A percentile compares a stretch with the other conserved stretches of the same genome.
These are phyloP conservation scores for Mimosa bimucronata DNA, from an alignment of 306 rosid genomes.

Conservation along the genomic window DNA sequence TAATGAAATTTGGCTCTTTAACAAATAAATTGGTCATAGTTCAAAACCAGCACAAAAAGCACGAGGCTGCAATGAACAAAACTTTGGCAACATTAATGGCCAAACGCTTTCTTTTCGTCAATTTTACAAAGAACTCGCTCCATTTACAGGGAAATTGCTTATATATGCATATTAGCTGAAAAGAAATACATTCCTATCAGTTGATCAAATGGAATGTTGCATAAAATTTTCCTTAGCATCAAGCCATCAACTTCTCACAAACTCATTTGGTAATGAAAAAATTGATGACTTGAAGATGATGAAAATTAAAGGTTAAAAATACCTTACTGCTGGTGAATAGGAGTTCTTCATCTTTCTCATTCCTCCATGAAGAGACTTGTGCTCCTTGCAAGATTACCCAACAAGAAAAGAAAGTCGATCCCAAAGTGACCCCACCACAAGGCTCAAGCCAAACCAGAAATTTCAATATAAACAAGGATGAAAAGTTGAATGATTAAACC, in stretches of 20 bases:
- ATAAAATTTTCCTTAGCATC: constrained; percentile 13
- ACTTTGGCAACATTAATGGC: too few species aligned
- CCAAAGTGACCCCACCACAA: not conserved
- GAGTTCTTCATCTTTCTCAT: constrained; percentile 74
- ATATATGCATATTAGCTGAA: not conserved
- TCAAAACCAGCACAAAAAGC: too few species aligned
- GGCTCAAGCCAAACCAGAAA: not conserved
- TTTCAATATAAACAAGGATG: constrained; percentile 5
- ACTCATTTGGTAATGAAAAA: too few species aligned
- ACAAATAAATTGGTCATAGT: too few species aligned
- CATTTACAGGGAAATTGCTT: too few species aligned
- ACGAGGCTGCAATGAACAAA: too few species aligned
- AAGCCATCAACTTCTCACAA: too few species aligned
- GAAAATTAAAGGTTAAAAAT: not conserved
- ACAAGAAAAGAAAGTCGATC: constrained; percentile 22
- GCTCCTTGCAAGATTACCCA: constrained; percentile 92
- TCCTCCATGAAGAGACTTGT: constrained; percentile 86
- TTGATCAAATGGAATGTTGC: constrained; percentile 13
- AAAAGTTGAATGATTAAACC: constrained; percentile 22
- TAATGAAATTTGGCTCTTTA: too few species aligned
- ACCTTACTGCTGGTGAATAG: constrained; percentile 99
- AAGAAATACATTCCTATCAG: constrained; percentile 17
- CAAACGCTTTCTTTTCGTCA: too few species aligned
- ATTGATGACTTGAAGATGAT: not conserved
- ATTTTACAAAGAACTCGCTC: too few species aligned